These are phyloP conservation scores for Hericium alpestre DNA, from an alignment of 768 basidiomycete species.

Conservation along the genomic window DNA sequence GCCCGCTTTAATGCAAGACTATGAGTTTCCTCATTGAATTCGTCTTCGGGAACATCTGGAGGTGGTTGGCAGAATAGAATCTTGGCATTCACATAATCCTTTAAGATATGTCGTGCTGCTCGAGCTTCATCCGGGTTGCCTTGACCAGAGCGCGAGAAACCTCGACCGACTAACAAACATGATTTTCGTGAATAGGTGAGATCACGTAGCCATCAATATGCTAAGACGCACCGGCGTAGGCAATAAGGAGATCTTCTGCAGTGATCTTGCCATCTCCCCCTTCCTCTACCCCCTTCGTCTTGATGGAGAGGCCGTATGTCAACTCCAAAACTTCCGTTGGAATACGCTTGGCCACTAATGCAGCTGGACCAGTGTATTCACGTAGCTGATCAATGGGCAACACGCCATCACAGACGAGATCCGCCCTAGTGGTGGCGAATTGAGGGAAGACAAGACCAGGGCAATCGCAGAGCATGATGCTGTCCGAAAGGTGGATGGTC, in stretches of 20 bases:
- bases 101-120: constrained; percentile 83
- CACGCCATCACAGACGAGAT: constrained; percentile 92
- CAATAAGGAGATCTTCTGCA: constrained; percentile 72
- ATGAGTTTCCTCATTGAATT: constrained; percentile 69
- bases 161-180: constrained; percentile 63
- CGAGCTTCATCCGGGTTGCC: constrained; percentile 97
- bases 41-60: constrained; percentile 51
- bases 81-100: constrained; percentile 95
- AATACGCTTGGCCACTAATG: constrained; percentile 68
- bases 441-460: constrained; percentile 98
- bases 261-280: constrained; percentile 70
- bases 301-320: constrained; percentile 78
- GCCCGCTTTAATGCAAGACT: constrained; percentile 47
- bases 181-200: not conserved
- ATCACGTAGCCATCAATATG: not conserved
- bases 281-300: constrained; percentile 55
- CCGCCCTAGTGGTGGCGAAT: constrained; percentile 93
- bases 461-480: constrained; percentile 88
- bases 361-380: constrained; percentile 79
- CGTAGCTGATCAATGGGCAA: constrained; percentile 95
- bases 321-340: constrained; percentile 80
- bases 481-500: constrained; percentile 86
- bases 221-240: constrained; percentile 67
- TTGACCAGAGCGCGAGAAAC: constrained; percentile 86
- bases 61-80: constrained; percentile 86